These are phyloP conservation scores for Xylaria cubensis DNA, from an alignment of 495 filamentous ascomycete species.

Conservation along the genomic window DNA sequence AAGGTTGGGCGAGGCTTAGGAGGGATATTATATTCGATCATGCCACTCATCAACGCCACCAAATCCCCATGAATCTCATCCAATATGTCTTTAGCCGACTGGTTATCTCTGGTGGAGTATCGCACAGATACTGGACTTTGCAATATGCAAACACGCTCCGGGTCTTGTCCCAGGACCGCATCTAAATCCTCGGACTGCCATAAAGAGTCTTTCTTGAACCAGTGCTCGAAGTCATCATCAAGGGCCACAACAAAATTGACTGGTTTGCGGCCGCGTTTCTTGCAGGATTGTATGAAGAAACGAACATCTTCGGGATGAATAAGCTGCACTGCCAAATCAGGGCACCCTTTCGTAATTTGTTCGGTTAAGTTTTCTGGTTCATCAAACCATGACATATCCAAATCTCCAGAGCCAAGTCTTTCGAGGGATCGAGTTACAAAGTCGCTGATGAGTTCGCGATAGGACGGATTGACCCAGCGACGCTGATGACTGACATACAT, in stretches of 20 bases:
- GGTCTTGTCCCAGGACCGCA: slow-evolving; percentile 82
- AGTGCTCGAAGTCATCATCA: slow-evolving; percentile 86
- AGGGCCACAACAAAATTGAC: slow-evolving; percentile 81
- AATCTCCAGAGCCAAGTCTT: slow-evolving; percentile 65
- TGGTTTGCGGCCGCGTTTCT: slow-evolving; percentile 80
- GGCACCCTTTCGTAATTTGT: slow-evolving; percentile 69
- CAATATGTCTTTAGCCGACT: slow-evolving; percentile 79
- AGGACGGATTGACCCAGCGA: slow-evolving; percentile 81
- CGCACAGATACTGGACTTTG: slow-evolving; percentile 82
- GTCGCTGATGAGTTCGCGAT: slow-evolving; percentile 74
- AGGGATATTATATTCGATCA: slow-evolving; percentile 46
- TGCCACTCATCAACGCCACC: slow-evolving; percentile 11
- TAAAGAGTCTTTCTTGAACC: slow-evolving; percentile 90
- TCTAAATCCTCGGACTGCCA: slow-evolving; percentile 90
- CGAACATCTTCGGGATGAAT: slow-evolving; percentile 89
- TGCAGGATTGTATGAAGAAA: slow-evolving; percentile 79
- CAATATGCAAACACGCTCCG: slow-evolving; percentile 79
- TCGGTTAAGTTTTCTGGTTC: slow-evolving; percentile 70
- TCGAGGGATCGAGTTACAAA: slow-evolving; percentile 83
- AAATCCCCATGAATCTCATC: slow-evolving; percentile 77
- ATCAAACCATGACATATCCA: slow-evolving; percentile 69
- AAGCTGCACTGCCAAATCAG: slow-evolving; percentile 71
- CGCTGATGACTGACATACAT: slow-evolving; percentile 84
- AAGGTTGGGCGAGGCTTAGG: slow-evolving; percentile 58
- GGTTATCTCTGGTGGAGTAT: slow-evolving; percentile 75